Conservation (phyloP, 805 yeast species). For the Jamesozyma lodderae region DNA sequence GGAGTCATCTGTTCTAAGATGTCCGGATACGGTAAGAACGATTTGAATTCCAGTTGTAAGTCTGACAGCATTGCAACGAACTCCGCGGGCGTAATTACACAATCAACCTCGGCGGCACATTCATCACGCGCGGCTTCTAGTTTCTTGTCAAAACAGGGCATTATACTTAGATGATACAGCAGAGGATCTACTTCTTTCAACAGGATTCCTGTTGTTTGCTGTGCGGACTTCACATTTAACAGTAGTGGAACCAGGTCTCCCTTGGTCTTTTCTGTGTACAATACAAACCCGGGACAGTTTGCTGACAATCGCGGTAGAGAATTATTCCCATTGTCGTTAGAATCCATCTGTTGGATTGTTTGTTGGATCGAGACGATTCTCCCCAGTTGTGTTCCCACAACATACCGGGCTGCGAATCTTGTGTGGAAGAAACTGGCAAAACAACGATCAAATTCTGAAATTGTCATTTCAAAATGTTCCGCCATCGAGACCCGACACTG, state of each 20-base stretch:
- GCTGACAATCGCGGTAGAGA: too few species aligned
- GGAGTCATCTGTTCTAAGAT: slow-evolving; percentile 14
- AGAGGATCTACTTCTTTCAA: slow-evolving; percentile 32
- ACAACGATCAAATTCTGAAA: slow-evolving; percentile 52
- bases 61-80: slow-evolving; percentile 62
- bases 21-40: slow-evolving; percentile 1
- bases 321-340: too few species aligned
- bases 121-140: slow-evolving; percentile 88
- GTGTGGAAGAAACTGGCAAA: slow-evolving; percentile 47
- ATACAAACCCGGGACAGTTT: slow-evolving; percentile 92
- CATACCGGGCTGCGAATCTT: slow-evolving; percentile 54
- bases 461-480: slow-evolving; percentile 45
- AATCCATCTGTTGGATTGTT: slow-evolving; percentile 36
- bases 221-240: slow-evolving; percentile 78
- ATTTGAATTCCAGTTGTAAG: slow-evolving; percentile 33
- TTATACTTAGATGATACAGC: slow-evolving; percentile 73
- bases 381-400: slow-evolving; percentile 82
- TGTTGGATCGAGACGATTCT: slow-evolving; percentile 54
- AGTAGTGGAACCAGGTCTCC: slow-evolving; percentile 67
- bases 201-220: slow-evolving; percentile 80
- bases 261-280: slow-evolving; percentile 93
- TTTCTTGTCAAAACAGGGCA: slow-evolving; percentile 98
- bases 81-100: slow-evolving; percentile 90
- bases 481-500: slow-evolving; percentile 82
- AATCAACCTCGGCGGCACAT: slow-evolving; percentile 66